A percentile compares a stretch with the other conserved stretches of the same genome.
Conservation (phyloP, 768 basidiomycete species). For the Royoungia palumana region DNA sequence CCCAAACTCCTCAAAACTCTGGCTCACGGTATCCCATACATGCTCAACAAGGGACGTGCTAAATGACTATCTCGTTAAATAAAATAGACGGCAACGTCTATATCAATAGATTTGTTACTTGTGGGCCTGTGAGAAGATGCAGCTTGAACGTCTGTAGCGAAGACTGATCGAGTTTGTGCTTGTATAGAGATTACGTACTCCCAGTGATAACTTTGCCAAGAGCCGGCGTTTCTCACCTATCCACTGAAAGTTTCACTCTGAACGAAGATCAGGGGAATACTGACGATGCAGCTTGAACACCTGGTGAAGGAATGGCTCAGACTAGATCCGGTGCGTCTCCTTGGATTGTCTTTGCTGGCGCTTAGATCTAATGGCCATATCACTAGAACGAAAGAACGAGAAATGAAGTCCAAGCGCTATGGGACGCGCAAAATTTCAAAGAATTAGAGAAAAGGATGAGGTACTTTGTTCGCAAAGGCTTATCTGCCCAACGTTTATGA, state of each 20-base stretch:
- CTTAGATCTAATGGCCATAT: neutral
- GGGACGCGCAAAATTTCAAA: constrained; percentile 23
- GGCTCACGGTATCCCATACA: constrained; percentile 8
- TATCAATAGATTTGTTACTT: too few relatives aligned
- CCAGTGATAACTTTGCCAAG: too few relatives aligned
- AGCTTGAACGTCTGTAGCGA: too few relatives aligned
- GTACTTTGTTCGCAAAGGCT: constrained; percentile 19
- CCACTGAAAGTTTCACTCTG: too few relatives aligned
- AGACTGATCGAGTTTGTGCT: too few relatives aligned
- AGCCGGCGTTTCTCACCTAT: too few relatives aligned
- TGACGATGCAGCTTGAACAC: constrained; percentile 31
- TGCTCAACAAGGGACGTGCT: neutral
- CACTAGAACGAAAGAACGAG: constrained; percentile 39
- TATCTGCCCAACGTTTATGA: neutral
- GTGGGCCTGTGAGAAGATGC: too few relatives aligned
- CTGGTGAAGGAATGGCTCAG: constrained; percentile 52
- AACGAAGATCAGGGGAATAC: neutral
- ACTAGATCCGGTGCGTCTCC: constrained; percentile 40
- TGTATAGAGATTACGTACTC: too few relatives aligned
- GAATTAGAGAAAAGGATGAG: constrained; percentile 44
- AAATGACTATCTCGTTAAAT: neutral
- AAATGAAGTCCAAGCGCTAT: constrained; percentile 34
- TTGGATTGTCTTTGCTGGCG: neutral
- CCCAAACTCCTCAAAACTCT: constrained; percentile 16
- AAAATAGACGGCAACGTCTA: too few relatives aligned